Conservation (phyloP, 2,329 filamentous ascomycete species). For the Metarhizium robertsii region DNA sequence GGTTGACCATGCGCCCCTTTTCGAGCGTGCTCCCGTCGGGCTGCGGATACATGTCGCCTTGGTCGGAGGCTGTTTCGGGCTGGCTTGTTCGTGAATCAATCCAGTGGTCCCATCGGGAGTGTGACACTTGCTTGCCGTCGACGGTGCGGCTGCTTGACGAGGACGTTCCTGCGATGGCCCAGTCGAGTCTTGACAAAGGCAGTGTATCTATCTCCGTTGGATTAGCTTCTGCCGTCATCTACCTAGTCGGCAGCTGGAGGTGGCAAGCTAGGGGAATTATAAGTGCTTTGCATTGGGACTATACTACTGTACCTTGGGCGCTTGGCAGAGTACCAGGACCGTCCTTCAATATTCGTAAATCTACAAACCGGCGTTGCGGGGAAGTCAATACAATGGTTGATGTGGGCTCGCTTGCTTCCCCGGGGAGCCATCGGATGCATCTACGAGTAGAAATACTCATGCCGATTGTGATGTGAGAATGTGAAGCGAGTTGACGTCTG, state of each 20-base stretch:
- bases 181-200: slow-evolving; percentile 39
- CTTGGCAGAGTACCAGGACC: neutral
- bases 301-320: neutral
- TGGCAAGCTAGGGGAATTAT: too few species aligned
- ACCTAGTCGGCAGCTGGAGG: too few species aligned
- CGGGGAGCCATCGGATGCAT: slow-evolving; percentile 50
- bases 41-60: slow-evolving; percentile 45
- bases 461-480: slow-evolving; percentile 20
- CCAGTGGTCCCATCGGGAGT: slow-evolving; percentile 47
- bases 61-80: slow-evolving; percentile 35
- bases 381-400: slow-evolving; percentile 57
- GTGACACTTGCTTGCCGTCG: slow-evolving; percentile 18
- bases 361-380: slow-evolving; percentile 47
- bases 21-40: slow-evolving; percentile 39
- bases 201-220: slow-evolving; percentile 11
- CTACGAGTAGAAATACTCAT: slow-evolving; percentile 45
- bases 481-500: neutral
- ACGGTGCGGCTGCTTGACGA: slow-evolving; percentile 20
- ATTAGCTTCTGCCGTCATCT: slow-evolving; percentile 3
- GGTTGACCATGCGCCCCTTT: slow-evolving; percentile 50
- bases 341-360: slow-evolving; percentile 44
- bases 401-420: slow-evolving; percentile 46
- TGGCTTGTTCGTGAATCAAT: slow-evolving; percentile 42
- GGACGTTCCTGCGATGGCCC: slow-evolving; percentile 54
- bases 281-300: too few species aligned